Base-by-base conservation (phyloP, 140 eudicot species). In the Senecio squalidus region DNA sequence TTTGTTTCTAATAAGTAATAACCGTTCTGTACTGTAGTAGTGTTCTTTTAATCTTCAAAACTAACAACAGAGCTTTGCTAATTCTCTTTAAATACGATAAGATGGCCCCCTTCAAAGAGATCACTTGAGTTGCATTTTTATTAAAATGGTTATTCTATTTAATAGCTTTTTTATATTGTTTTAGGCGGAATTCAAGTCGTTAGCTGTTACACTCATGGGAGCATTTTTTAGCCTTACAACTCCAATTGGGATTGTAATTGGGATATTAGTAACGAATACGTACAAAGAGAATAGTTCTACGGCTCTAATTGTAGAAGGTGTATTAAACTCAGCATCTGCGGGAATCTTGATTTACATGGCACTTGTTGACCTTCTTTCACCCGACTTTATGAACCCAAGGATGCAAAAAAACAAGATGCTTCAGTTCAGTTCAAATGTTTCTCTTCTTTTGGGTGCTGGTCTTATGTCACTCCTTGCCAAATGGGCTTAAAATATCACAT, bases 341-440 rank as follows among this genome's bases (percentile, higher is more conserved):
- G 83, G 88, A 23, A 76, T 80, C 24, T 63, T 80, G 62, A 68
- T 80, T 5, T n/a, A n/a, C n/a, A n/a, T n/a, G n/a, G n/a, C n/a
- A n/a, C n/a, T n/a, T n/a, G n/a, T n/a, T n/a, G n/a, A 81, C 64
- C 68, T 81, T 46, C 78, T 81, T 31, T 77, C 88, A 22, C 80
- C 83, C 0, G 88, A 81, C 66, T 81, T 81, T 29, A 69, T 73
- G 83, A 73, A 61, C 59, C 83, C 88, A 1, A 65, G 72, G 30
- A 17, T 81, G 77, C 88, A 76, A 44, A 60, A 45, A 25, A 81
- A 61, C 16, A 34, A 43, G 14, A 73, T 45, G 60, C 78, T 72
- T 34, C 83, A 81, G 21, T 16, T 77, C 6, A 48, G 54, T 10
- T 70, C 83, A 4, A 29, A 81, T 50, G 55, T 65, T 64, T 73